phyloP scores from a whole-genome alignment of 2,329 filamentous ascomycete genomes.

The Neofusicoccum cordaticola region DNA sequence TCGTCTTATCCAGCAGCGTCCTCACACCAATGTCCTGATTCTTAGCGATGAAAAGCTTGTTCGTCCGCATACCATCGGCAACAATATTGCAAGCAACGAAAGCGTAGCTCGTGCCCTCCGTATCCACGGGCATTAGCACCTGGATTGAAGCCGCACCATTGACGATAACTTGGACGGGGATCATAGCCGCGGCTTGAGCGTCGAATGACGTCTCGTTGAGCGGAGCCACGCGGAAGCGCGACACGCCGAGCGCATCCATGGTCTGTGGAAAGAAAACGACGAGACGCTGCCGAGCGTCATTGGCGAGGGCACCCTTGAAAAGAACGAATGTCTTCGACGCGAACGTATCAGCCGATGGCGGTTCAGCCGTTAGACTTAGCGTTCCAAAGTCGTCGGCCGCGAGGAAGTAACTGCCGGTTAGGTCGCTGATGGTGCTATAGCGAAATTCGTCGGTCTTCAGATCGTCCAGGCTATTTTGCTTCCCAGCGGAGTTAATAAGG shows the following conservation, averaged over 20 bases:
- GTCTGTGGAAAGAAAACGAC: neutral
- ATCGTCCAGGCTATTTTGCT: neutral
- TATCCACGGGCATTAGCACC: neutral
- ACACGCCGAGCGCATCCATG: neutral
- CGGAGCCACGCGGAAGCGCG: neutral
- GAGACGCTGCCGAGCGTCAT: neutral
- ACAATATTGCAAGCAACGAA: neutral
- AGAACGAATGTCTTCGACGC: neutral
- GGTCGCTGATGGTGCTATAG: neutral
- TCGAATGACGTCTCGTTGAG: neutral
- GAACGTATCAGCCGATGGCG: neutral
- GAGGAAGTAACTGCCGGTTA: neutral
- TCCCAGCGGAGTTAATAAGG: neutral
- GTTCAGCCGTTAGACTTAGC: neutral
- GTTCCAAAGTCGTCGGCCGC: neutral
- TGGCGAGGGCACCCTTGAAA: neutral
- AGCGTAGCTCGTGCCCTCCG: neutral
- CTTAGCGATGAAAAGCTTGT: neutral
- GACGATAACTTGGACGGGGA: neutral
- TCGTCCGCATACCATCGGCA: neutral
- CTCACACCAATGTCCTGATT: neutral
- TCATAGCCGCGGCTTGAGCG: neutral
- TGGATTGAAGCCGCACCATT: neutral
- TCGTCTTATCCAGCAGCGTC: neutral
- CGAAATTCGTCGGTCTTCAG: neutral